Conservation (phyloP, 2,329 filamentous ascomycete genomes). For the Sclerotinia subarctica region DNA sequence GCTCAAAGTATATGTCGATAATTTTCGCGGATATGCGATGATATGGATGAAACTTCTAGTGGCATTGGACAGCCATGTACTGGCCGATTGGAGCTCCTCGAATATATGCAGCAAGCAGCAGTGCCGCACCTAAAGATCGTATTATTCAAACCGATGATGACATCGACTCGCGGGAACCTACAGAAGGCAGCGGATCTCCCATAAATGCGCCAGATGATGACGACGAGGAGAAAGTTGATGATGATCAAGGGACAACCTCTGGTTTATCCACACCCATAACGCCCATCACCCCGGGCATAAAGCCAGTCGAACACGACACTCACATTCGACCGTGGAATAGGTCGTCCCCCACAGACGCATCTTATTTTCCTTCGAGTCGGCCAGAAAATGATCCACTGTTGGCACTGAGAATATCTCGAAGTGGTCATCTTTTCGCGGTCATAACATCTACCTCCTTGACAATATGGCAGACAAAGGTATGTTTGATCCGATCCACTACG, state of each 20-base stretch:
- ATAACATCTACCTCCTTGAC: conserved; percentile 82
- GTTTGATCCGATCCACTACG: conserved; percentile 29
- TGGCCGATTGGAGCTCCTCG: conserved; percentile 84
- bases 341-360: conserved; percentile 24
- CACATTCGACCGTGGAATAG: conserved; percentile 29
- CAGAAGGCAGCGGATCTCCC: conserved; percentile 39
- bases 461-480: conserved; percentile 94
- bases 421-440: conserved; percentile 80
- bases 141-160: conserved; percentile 60
- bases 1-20: conserved; percentile 25
- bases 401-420: conserved; percentile 72
- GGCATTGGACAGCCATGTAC: conserved; percentile 63
- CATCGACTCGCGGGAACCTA: conserved; percentile 43
- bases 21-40: conserved; percentile 36
- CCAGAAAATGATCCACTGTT: conserved; percentile 61
- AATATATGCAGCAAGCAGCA: conserved; percentile 75
- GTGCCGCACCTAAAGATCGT: conserved; percentile 50
- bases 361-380: conserved; percentile 21
- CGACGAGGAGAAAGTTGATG: conserved; percentile 32
- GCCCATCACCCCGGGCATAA: conserved; percentile 55
- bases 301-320: conserved; percentile 56
- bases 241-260: conserved; percentile 28
- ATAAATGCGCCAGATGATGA: conserved; percentile 33
- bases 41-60: conserved; percentile 38
- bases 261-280: conserved; percentile 49